A percentile compares a stretch with the other conserved stretches of the same genome.
Evolutionary conservation across 768 basidiomycete species (phyloP).

Genomic region (Tubosaeta brunneosetosa): DNA sequence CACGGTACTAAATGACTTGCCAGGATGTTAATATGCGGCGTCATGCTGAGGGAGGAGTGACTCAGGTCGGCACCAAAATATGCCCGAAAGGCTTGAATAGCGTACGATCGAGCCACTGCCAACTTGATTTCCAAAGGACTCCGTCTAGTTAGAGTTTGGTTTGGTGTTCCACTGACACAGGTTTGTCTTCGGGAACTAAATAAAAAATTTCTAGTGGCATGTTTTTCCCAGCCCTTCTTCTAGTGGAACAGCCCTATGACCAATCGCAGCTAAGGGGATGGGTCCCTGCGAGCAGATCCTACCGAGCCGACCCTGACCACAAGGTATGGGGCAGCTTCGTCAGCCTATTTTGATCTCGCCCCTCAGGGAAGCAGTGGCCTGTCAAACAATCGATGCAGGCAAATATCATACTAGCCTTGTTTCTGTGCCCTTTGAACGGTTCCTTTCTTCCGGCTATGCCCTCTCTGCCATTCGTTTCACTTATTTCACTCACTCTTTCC

Average conservation of each 20-base stretch:
- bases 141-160: not conserved
- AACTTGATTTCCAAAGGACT: not conserved
- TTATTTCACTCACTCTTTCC: slow-evolving; percentile 5
- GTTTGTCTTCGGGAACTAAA: not conserved
- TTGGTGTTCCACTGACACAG: not conserved
- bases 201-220: not conserved
- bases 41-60: not conserved
- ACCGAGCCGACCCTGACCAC: too few relatives aligned
- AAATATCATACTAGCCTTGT: not conserved
- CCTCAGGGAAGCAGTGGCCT: not conserved
- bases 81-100: not conserved
- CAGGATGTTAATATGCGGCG: too few relatives aligned
- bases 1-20: not conserved
- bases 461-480: slow-evolving; percentile 4
- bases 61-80: not conserved
- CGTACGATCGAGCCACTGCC: not conserved
- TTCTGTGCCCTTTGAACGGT: not conserved
- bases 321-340: too few relatives aligned
- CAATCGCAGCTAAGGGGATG: too few relatives aligned
- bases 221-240: not conserved
- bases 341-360: not conserved
- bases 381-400: too few relatives aligned
- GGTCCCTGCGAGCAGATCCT: too few relatives aligned
- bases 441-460: not conserved
- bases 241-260: too few relatives aligned